phyloP scores from a whole-genome alignment of 148 eudicot species.

The Rhododendron ferrugineum region DNA sequence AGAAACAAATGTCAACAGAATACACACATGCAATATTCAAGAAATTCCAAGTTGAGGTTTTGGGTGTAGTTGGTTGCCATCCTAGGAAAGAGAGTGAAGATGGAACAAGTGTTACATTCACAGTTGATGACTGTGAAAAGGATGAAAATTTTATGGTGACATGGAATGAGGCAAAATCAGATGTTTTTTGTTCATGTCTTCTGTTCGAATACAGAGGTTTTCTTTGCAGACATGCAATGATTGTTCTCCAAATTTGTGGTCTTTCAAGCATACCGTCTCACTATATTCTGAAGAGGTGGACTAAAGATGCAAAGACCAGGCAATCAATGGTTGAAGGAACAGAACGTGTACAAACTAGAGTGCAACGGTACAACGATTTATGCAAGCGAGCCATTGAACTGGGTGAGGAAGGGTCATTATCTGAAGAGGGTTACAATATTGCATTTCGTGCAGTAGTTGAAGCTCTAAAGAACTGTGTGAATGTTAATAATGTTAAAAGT shows the following conservation, averaged over 20 bases:
- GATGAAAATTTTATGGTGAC: slow-evolving; percentile 35
- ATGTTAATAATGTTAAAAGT: slow-evolving; percentile 38
- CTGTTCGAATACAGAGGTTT: slow-evolving; percentile 43
- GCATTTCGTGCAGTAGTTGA: slow-evolving; percentile 48
- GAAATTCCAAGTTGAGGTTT: slow-evolving; percentile 48
- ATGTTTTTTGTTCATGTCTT: slow-evolving; percentile 45
- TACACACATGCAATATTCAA: slow-evolving; percentile 49
- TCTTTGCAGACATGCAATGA: slow-evolving; percentile 51
- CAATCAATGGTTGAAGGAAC: slow-evolving; percentile 24
- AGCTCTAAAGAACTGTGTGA: slow-evolving; percentile 44
- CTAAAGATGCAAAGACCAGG: slow-evolving; percentile 45
- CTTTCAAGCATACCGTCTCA: slow-evolving; percentile 37
- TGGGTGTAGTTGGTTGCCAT: slow-evolving; percentile 56
- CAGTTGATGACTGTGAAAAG: slow-evolving; percentile 42
- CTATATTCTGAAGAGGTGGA: slow-evolving; percentile 50
- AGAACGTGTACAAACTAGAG: slow-evolving; percentile 34
- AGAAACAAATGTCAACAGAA: slow-evolving; percentile 46
- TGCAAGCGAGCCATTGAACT: slow-evolving; percentile 46
- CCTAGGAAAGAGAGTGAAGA: slow-evolving; percentile 39
- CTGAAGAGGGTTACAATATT: slow-evolving; percentile 40
- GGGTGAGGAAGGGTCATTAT: slow-evolving; percentile 55
- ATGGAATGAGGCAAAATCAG: slow-evolving; percentile 33
- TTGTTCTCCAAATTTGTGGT: slow-evolving; percentile 57
- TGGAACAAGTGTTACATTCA: slow-evolving; percentile 21
- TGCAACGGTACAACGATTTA: slow-evolving; percentile 37